Base-by-base conservation (phyloP, 169 alveolate species). In the Babesia bigemina region DNA sequence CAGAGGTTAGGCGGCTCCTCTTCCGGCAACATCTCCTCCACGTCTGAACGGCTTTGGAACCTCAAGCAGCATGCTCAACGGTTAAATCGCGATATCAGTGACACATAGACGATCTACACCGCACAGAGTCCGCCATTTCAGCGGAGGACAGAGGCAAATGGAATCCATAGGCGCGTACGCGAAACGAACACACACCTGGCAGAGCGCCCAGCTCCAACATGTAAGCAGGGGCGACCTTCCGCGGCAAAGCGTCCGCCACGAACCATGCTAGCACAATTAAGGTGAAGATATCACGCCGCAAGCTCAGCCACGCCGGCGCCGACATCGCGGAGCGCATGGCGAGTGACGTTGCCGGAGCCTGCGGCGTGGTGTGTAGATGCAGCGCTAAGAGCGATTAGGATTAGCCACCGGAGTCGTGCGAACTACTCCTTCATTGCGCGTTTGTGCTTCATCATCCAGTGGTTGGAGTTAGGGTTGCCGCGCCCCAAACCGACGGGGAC, bases 401-500 rank as follows among this genome's bases (percentile, higher is more conserved):
- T 47, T 69, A 53, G 9, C 4, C 19, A 12, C 4, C 29, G 49
- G 47, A 2, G 36, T 59, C 17, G 22, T n/a, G 29, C 50, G 33
- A 17, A 26, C 36, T 63, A 66, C 29, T 78, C 73, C 48, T 77
- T 76, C 21, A 83, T 53, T 63, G 59, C 39, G 11, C 85, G 81
- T 49, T 81, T 81, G 50, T 83, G 74, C 52, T 59, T 74, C 84
- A 75, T 73, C 58, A 83, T 66, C 90, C 90, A 83, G 22, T 72
- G 58, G 50, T 83, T 83, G 63, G 90, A 83, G 56, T 83, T 83
- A 26, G 90, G 90, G 47, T 83, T 83, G 55, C 90, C 90, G 39
- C 67, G 73, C 17, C 90, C 90, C 52, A 83, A 75, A 17, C 90
- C 90, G 14, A 83, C 67, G 21, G 76, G 65, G 49, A 81, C 79